Evolutionary conservation across 2,329 filamentous ascomycete genomes (phyloP).

Genomic region (Knoxdaviesia proteae): DNA sequence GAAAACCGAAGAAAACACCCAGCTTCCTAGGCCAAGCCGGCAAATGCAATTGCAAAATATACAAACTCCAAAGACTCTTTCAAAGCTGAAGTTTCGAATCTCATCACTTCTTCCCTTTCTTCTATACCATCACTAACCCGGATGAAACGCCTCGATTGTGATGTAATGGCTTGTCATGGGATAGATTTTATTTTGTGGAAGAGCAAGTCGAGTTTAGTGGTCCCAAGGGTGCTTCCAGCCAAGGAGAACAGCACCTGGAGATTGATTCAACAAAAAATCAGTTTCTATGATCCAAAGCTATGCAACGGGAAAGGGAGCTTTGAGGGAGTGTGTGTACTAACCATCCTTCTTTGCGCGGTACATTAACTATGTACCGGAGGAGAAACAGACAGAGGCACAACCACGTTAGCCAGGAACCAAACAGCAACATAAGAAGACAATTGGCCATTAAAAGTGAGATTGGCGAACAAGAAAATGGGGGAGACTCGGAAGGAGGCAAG

Average conservation of each 20-base stretch:
- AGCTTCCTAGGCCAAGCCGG: neutral
- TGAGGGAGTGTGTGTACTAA: constrained; percentile 13
- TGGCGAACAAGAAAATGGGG: neutral
- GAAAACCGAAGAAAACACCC: too few species aligned
- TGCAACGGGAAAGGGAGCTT: neutral
- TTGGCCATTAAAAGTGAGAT: neutral
- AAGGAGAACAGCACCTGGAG: constrained; percentile 49
- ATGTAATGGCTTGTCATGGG: too few species aligned
- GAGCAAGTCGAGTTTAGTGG: constrained; percentile 33
- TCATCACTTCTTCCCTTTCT: too few species aligned
- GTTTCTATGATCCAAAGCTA: neutral
- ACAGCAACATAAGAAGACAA: neutral
- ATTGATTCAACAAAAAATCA: constrained; percentile 4
- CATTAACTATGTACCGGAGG: constrained; percentile 43
- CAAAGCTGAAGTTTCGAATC: too few species aligned
- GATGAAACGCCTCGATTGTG: too few species aligned
- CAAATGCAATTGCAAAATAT: constrained; percentile 2
- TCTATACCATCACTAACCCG: too few species aligned
- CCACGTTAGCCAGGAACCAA: too few species aligned
- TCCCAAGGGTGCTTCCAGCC: constrained; percentile 97
- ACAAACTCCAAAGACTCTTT: neutral
- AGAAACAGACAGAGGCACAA: too few species aligned
- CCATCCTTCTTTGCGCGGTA: constrained; percentile 94
- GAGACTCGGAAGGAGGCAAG: neutral
- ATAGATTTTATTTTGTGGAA: too few species aligned